Base-by-base conservation (phyloP, 2,329 filamentous ascomycete species). In the Domatiomyces globalis region DNA sequence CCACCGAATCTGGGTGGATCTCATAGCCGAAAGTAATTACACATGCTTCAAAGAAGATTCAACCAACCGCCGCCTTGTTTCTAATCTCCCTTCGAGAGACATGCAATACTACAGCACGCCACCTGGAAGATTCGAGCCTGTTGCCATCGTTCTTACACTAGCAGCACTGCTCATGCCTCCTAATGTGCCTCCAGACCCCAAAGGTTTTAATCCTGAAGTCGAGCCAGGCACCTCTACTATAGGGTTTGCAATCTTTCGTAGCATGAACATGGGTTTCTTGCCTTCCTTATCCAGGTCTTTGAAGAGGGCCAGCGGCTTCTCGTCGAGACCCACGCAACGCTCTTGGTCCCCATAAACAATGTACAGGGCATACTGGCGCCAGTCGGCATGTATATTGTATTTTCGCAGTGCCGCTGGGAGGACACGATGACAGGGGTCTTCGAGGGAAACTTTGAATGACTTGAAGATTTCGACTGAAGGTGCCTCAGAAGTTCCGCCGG, bases 261-360 rank as follows among this genome's bases (percentile, higher is more conserved):
- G 73, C 92, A 98, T 98, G 64, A 98, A 98, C 92, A 96, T 96
- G 19, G 92, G 92, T 66, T 96, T 98, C 70, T 94, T 85, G 46
- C 92, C 92, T 71, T 96, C 92, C 66, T 89, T 89, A 65, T 96
- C 89, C 51, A 98, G 73, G 66, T 96, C 89, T 71, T 98, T 98
- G 71, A 98, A 98, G 56, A 98, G 70, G 56, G 95, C 94, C 53
- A 98, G 72, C 8, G 92, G 92, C 63, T 94, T 90, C 70, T 98
- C 92, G 52, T 96, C 85, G 58, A 95, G 73, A 0, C 85, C 87
- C 39, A 98, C 70, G 66, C 90, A 96, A 12, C 92, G 83, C 71
- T 98, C 92, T 68, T 96, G 88, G 63, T 96, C 89, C n/a, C 92
- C 92, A 62, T 95, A 95, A 3, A 98, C 92, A 65, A 98, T 98